Evolutionary conservation across 345 rosid species (phyloP), one percentile per base, ranked within the genome.

Genomic region (Moricandia arvensis): DNA sequence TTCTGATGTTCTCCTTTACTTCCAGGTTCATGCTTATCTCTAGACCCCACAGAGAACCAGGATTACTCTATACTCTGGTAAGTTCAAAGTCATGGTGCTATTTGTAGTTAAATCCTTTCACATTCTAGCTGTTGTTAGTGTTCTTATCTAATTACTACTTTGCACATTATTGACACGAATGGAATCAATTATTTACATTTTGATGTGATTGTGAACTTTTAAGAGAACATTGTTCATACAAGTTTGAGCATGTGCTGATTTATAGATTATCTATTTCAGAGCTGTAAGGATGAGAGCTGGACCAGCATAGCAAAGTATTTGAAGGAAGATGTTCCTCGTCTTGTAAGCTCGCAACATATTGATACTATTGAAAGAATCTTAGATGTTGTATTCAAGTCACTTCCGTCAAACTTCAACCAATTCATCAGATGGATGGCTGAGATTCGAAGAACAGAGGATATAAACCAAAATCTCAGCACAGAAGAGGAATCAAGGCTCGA

Each of bases 371-470:
- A 72, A 30, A 74, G 78, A 54, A 72, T 89, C 78, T 75, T 95
- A 8, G 17, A 69, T 66, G 74, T 78, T 68, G 82, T 95, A 66
- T 90, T 85, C 79, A 63, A 57, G 17, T 92, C 96, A 17, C 86
- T 88, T 21, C 96, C 93, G 34, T 81, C 86, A 45, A 80, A 87
- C 64, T 89, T 89, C 71, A 87, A 74, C 71, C 96, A 92, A 59
- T 95, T 95, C 70, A 87, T 92, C 69, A 89, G 77, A 79, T 88
- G 97, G 98, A 77, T 92, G 76, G 92, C 89, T 80, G 97, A 92
- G 84, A 85, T 84, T 73, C 85, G 96, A 72, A 87, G 90, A 65
- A 79, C 75, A 74, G 93, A 83, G 74, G 97, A 87, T 80, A 88
- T 87, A 21, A 79, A 77, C 61, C 71, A 49, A 49, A 85, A 81